Evolutionary conservation across 2,329 filamentous ascomycete genomes (phyloP), one percentile per base, ranked within the genome.

Genomic region (Phyllosticta citriasiana): DNA sequence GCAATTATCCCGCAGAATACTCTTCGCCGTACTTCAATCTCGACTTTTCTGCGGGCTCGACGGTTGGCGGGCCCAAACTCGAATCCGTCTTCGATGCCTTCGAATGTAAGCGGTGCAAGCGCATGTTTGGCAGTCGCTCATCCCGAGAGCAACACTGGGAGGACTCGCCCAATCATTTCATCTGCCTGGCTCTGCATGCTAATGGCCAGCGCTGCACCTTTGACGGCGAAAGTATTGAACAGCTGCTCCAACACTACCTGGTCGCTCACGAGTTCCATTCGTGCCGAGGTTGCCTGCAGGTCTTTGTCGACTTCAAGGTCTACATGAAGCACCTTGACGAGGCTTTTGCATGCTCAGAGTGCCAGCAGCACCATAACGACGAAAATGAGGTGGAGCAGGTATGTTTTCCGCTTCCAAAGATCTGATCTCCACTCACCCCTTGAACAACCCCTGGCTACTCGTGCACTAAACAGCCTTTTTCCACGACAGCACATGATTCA

Each of bases 81-180:
- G 33, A 40, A 40, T 40, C 33, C 9, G 33, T 40, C 10, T 40
- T 52, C n/a, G 40, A 19, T 19, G 16, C 26, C 47, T 57, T 57
- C 56, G 47, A 57, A 52, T 57, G 56, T 25, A 52, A 25, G 19
- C 50, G 57, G 9, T 58, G 57, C 50, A n/a, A 58, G n/a, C 50
- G 26, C 22, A 25, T 24, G 6, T 53, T 58, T 35, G 26, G n/a
- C 9, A 58, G 57, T 25, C 57, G 57, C n/a, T 53, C 57, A 35
- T n/a, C 57, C n/a, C 47, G 57, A 2, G 57, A 58, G 5, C 47
- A 53, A 30, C 57, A 58, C 16, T 52, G 24, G 56, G 57, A 58
- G 22, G 57, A 50, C 7, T 58, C 26, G 12, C 30, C n/a, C 19
- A 8, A 53, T 7, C 57, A 58, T 10, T 58, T 53, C 10, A 58